A percentile compares a stretch with the other conserved stretches of the same genome.
phyloP scores from a whole-genome alignment of 208 protist genomes.

The Entamoeba invadens region DNA sequence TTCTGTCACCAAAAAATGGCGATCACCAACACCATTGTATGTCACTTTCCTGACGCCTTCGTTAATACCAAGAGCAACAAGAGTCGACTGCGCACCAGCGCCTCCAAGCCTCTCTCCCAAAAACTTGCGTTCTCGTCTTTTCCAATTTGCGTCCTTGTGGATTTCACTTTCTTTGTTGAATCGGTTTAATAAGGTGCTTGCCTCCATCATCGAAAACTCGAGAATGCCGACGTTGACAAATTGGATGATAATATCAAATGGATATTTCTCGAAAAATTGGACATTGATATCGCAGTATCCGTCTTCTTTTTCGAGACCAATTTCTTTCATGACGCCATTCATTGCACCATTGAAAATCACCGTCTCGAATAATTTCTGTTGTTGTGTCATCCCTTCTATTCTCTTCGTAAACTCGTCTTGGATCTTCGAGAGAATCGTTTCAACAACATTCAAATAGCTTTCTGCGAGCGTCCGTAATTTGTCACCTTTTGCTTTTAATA shows the following conservation, averaged over 20 bases:
- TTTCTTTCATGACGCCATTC: neutral
- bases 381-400: neutral
- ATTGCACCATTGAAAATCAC: neutral
- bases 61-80: no score
- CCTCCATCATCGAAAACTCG: neutral
- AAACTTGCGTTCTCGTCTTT: neutral
- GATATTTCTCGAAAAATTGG: neutral
- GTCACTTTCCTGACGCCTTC: no score
- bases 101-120: no score
- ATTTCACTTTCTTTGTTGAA: neutral
- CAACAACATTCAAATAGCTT: neutral
- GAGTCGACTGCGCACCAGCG: no score
- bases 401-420: neutral
- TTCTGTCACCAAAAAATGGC: no score
- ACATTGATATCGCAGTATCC: neutral
- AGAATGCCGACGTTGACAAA: neutral
- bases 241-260: neutral
- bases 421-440: neutral
- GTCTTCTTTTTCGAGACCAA: neutral
- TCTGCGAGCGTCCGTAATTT: neutral
- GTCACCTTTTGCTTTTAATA: no score
- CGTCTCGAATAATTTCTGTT: neutral
- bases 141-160: neutral
- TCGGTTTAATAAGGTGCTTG: neutral
- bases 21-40: no score